Base-by-base conservation (phyloP, 2,329 filamentous ascomycete species). In the Fusarium metavorans region DNA sequence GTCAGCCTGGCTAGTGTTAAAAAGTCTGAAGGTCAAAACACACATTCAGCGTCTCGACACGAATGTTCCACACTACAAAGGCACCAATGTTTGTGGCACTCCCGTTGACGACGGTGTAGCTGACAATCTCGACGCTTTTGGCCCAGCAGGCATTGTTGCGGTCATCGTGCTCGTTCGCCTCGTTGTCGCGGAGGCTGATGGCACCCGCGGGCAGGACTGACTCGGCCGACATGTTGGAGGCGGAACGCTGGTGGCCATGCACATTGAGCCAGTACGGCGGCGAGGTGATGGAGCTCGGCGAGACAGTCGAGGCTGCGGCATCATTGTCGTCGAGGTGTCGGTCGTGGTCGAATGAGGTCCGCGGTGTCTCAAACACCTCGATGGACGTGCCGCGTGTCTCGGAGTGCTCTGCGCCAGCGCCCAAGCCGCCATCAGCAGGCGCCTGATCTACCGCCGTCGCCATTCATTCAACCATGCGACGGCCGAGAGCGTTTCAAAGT, bases 21-120 rank as follows among this genome's bases (percentile, higher is more conserved):
- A 56, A 54, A 18, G 23, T 43, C 81, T 34, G 6, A 56, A n/a
- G 39, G n/a, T 11, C 11, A 18, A 59, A 34, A 75, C 77, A 63
- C 54, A 95, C 95, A 82, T 91, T 93, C 60, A 98, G 85, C 5
- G 95, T 98, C 82, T 97, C 92, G 52, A 99, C 94, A 57, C 89
- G 91, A 79, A 97, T 95, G 80, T 95, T 97, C 94, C 94, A 99
- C 9, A 98, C 95, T 2, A 98, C 94, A 84, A 98, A 99, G 2
- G 95, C 94, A n/a, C 96, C 96, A 32, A 91, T 87, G 74, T 87
- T 89, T 16, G 87, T 89, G 39, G 87, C 81, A 72, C 88, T 87
- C 60, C 88, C 87, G 68, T 90, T 89, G 54, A 92, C 87, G 23
- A 90, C 77, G 13, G 88, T 88, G 79, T 89, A 84, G 78, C 90